Conservation (phyloP, 257 asterid genomes). For the Penstemon newberryi region DNA sequence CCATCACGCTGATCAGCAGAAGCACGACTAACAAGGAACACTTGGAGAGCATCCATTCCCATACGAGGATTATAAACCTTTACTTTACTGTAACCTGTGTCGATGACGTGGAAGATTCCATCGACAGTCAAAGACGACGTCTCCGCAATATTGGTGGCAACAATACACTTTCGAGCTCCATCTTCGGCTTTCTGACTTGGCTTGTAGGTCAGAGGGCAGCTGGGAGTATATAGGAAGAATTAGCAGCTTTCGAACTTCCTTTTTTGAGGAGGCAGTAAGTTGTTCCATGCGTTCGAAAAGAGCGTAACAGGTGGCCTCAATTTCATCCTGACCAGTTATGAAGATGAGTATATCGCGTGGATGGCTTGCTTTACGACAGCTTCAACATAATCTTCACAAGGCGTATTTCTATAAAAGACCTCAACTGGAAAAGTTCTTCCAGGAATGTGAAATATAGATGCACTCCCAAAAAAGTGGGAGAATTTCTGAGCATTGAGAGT, state of each 20-base stretch:
- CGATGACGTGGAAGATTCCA: conserved; percentile 84
- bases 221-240: conserved; percentile 95
- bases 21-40: conserved; percentile 88
- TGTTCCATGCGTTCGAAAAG: conserved; percentile 88
- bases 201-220: conserved; percentile 93
- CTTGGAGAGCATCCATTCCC: conserved; percentile 99
- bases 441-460: conserved; percentile 84
- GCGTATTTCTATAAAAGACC: conserved; percentile 68
- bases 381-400: conserved; percentile 92
- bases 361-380: conserved; percentile 90
- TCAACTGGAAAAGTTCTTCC: conserved; percentile 92
- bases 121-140: conserved; percentile 90
- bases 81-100: conserved; percentile 82
- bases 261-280: conserved; percentile 50
- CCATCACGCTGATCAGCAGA: conserved; percentile 96
- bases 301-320: conserved; percentile 89
- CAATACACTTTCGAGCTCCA: conserved; percentile 89
- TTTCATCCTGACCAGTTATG: conserved; percentile 98
- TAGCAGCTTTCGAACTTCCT: conserved; percentile 70
- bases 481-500: conserved; percentile 85
- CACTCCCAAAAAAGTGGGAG: conserved; percentile 87
- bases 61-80: conserved; percentile 92
- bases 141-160: conserved; percentile 92
- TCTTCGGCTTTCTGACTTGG: conserved; percentile 85
- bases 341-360: conserved; percentile 92